phyloP scores from a whole-genome alignment of 805 yeast species.

The Metschnikowia baotianmanensis region DNA sequence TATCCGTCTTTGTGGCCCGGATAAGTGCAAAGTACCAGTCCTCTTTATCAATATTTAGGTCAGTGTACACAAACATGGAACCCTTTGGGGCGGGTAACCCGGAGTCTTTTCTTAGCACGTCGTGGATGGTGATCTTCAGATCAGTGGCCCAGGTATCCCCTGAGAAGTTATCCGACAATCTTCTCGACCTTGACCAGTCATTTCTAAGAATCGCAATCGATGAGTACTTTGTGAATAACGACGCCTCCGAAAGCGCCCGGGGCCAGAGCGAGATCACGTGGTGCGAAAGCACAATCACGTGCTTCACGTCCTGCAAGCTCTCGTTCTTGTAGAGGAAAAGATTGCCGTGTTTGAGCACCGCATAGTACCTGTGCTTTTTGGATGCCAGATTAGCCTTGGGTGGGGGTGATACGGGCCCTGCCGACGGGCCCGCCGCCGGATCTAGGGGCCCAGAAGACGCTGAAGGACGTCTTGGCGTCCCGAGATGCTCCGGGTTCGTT shows the following conservation, averaged over 20 bases:
- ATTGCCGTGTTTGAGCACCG: conserved; percentile 81
- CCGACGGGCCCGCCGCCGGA: conserved; percentile 1
- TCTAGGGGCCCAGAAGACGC: neutral
- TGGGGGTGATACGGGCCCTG: conserved; percentile 5
- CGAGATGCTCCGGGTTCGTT: neutral
- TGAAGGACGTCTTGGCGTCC: too few relatives aligned
- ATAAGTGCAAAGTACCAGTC: conserved; percentile 89
- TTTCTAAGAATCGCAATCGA: conserved; percentile 71
- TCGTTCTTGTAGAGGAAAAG: conserved; percentile 80
- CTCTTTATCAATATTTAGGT: conserved; percentile 79
- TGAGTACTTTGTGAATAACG: conserved; percentile 73
- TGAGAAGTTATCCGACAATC: conserved; percentile 19
- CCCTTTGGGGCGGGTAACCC: conserved; percentile 35
- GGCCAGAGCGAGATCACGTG: conserved; percentile 86
- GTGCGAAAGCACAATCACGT: conserved; percentile 73
- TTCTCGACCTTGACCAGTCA: conserved; percentile 29
- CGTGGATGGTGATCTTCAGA: conserved; percentile 22
- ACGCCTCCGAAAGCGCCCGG: conserved; percentile 65
- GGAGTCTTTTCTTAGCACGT: conserved; percentile 23
- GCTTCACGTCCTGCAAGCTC: conserved; percentile 59
- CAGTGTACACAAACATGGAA: conserved; percentile 64
- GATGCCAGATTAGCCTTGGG: conserved; percentile 18
- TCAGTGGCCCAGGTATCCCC: conserved; percentile 6
- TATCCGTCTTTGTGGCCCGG: conserved; percentile 61
- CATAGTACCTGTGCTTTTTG: conserved; percentile 62